Conservation (phyloP, 345 rosid genomes). For the Gossypium bickii region DNA sequence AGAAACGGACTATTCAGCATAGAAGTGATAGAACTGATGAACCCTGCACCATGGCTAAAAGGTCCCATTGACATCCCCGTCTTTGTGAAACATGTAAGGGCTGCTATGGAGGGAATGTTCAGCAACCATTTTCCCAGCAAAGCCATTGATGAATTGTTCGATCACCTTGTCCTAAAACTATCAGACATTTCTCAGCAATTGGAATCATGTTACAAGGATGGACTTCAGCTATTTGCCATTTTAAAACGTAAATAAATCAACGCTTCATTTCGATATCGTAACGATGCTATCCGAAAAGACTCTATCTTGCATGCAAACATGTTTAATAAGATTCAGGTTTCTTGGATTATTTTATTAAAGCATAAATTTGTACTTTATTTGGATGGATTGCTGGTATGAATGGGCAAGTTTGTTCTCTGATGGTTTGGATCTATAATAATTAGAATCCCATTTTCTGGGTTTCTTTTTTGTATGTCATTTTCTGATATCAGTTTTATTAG, state of each 20-base stretch:
- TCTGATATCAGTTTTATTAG: too few species aligned
- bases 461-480: too few species aligned
- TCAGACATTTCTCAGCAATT: slow-evolving; percentile 26
- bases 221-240: slow-evolving; percentile 32
- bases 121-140: slow-evolving; percentile 23
- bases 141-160: slow-evolving; percentile 29
- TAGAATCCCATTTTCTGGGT: too few species aligned
- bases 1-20: slow-evolving; percentile 37
- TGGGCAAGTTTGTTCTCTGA: too few species aligned
- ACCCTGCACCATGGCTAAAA: slow-evolving; percentile 40
- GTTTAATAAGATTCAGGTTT: too few species aligned
- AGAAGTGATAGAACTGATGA: slow-evolving; percentile 31
- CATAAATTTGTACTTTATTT: neutral
- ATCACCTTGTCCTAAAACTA: slow-evolving; percentile 25
- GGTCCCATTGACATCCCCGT: slow-evolving; percentile 31
- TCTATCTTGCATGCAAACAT: too few species aligned
- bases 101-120: slow-evolving; percentile 50
- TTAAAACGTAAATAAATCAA: slow-evolving; percentile 25
- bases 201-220: slow-evolving; percentile 36
- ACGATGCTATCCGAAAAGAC: too few species aligned
- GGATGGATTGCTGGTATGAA: neutral
- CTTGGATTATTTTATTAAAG: too few species aligned
- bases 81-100: slow-evolving; percentile 40
- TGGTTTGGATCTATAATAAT: too few species aligned
- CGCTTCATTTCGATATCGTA: neutral